Evolutionary conservation across 345 rosid genomes (phyloP), one percentile per base, ranked within the genome.

Genomic region (Salix viminalis): DNA sequence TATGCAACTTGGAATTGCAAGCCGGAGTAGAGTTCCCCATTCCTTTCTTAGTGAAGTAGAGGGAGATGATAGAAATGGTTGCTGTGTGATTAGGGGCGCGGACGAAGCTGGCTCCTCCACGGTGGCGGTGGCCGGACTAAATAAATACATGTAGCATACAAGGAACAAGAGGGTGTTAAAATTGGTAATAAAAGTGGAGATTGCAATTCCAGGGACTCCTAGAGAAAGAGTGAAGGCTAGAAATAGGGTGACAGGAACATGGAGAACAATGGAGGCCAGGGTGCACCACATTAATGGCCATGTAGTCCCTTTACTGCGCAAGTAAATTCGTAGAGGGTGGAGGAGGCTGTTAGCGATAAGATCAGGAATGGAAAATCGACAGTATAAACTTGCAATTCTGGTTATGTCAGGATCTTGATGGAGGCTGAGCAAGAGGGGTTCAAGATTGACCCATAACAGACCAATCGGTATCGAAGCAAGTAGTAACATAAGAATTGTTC

Each of bases 221-320:
- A 92, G 82, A 56, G 70, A 48, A 21, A 93, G 77, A 11, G 79
- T 84, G 78, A 90, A 91, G 52, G 96, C 76, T 62, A 93, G 82
- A 78, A 85, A 75, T 66, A 84, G 68, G 2, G 93, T 87, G 65
- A 90, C 77, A 1, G 95, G 96, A 26, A 88, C 50, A 76, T 95
- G 97, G 32, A 90, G 79, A 81, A 86, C n/a, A 68, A 85, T 79
- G 15, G 97, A 88, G 62, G 82, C 23, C 19, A 89, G 50, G 46
- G 93, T 83, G 79, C 93, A 89, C 97, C 97, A 93, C 89, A 91
- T 83, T 66, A 91, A 83, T 9, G 95, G 97, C 99, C 97, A 91
- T 21, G 97, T 90, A 1, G 88, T 88, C 4, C 97, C 99, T 85
- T 86, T 90, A 72, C 93, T 86, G 1, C 99, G 94, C 65, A 95